Evolutionary conservation across 148 eudicot genomes (phyloP), one percentile per base, ranked within the genome.

Genomic region (Rheum nobile): DNA sequence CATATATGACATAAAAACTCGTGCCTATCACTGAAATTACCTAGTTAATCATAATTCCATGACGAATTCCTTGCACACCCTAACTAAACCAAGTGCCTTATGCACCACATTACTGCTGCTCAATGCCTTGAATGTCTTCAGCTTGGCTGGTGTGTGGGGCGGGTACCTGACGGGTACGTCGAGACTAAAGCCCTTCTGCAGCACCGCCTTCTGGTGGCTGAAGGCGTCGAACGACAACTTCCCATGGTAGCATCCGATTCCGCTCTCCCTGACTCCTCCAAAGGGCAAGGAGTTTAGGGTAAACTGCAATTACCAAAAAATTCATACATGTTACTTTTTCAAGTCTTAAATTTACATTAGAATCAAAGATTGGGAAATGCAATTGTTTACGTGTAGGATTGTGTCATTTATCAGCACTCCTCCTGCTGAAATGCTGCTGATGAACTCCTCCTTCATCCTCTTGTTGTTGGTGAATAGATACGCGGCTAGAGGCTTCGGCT

Each of bases 221-320:
- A 90, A 90, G 21, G 88, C 81, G 46, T 88, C 91, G 28, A 86
- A 90, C 32, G 95, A 88, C 84, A 76, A 88, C 72, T 84, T 88
- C 16, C 95, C 95, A 52, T 88, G 91, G 84, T 90, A 90, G 24
- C 77, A 67, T 28, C 95, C 95, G 81, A 86, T 85, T 6, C 95
- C 95, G 50, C 95, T 90, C 79, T 12, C 92, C n/a, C 91, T 91
- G 43, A 90, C 95, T 76, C 95, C 95, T 83, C 95, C 95, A 71
- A 90, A 90, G 1, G 95, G 95, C 65, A 90, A 71, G 5, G 70
- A 35, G 21, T 79, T 54, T 32, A 83, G 86, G 41, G 91, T 79
- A 50, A 86, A 77, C 95, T 84, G 85, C 78, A 80, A 29, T n/a
- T 41, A 31, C 22, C 19, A 32, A 6, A 28, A 16, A 72, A 31